phyloP scores from a whole-genome alignment of 306 rosid genomes.

The Macrotyloma uniflorum region DNA sequence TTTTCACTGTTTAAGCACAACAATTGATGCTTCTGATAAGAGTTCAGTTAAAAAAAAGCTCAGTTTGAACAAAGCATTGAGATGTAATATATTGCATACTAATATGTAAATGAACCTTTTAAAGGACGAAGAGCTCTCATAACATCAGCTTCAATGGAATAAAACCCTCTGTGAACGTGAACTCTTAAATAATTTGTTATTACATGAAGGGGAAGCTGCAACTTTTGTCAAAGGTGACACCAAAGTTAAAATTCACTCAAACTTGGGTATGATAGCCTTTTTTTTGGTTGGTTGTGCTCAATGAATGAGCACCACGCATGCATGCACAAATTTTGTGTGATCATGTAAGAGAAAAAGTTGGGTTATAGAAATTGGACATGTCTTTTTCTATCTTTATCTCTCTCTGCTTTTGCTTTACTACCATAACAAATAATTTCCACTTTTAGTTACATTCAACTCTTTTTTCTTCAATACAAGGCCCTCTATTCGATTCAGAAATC shows the following conservation, averaged over 20 bases:
- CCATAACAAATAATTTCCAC: neutral
- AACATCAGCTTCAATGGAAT: too few species aligned
- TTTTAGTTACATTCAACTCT: neutral
- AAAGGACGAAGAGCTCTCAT: too few species aligned
- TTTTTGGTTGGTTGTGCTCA: neutral
- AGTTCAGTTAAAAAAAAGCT: too few species aligned
- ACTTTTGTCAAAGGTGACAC: neutral
- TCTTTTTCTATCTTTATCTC: conserved; percentile 11
- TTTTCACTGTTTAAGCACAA: too few species aligned
- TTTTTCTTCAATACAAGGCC: neutral
- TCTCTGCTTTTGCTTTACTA: conserved; percentile 26
- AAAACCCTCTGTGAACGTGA: too few species aligned
- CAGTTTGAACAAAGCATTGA: too few species aligned
- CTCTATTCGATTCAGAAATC: neutral
- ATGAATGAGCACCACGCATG: neutral
- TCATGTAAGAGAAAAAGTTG: neutral
- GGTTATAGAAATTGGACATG: neutral
- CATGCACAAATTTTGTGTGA: neutral
- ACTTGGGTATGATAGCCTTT: neutral
- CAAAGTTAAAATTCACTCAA: neutral
- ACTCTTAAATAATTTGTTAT: too few species aligned
- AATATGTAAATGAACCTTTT: too few species aligned
- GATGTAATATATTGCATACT: too few species aligned
- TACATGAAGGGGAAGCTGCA: too few species aligned
- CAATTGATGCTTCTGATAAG: too few species aligned